A percentile compares a stretch with the other conserved stretches of the same genome.
Evolutionary conservation across 2,329 filamentous ascomycete genomes (phyloP).

Genomic region (Colletotrichum falcatum): DNA sequence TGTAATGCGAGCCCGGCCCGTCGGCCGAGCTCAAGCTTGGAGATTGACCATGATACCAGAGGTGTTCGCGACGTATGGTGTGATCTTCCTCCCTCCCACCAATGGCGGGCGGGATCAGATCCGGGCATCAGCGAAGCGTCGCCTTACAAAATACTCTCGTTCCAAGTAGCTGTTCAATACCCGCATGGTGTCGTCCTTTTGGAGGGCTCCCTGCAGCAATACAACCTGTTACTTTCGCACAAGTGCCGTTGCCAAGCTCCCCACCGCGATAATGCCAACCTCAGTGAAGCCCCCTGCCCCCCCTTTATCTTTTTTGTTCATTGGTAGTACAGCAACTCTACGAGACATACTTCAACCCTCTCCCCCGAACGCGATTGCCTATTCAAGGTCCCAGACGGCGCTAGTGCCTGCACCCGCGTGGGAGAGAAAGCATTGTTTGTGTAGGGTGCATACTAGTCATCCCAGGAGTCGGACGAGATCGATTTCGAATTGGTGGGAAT

Average conservation of each 20-base stretch:
- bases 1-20: conserved; percentile 28
- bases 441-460: background rate
- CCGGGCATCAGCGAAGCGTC: background rate
- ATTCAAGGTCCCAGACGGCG: background rate
- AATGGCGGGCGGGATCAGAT: too few species aligned
- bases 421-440: background rate
- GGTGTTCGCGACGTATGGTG: conserved; percentile 11
- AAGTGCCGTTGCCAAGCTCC: background rate
- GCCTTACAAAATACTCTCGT: conserved; percentile 35
- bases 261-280: conserved; percentile 4
- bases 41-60: conserved; percentile 38
- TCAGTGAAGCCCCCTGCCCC: background rate
- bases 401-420: conserved; percentile 18
- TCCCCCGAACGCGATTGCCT: background rate
- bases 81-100: background rate
- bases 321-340: background rate
- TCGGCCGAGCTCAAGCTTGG: conserved; percentile 17
- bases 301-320: background rate
- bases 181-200: background rate
- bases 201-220: conserved; percentile 11
- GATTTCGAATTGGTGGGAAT: conserved; percentile 3
- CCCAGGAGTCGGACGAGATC: background rate
- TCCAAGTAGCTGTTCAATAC: conserved; percentile 18
- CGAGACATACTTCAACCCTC: background rate
- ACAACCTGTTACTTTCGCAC: background rate